phyloP scores from a whole-genome alignment of 2,329 filamentous ascomycete genomes.

The Lasiodiplodia hormozganensis region DNA sequence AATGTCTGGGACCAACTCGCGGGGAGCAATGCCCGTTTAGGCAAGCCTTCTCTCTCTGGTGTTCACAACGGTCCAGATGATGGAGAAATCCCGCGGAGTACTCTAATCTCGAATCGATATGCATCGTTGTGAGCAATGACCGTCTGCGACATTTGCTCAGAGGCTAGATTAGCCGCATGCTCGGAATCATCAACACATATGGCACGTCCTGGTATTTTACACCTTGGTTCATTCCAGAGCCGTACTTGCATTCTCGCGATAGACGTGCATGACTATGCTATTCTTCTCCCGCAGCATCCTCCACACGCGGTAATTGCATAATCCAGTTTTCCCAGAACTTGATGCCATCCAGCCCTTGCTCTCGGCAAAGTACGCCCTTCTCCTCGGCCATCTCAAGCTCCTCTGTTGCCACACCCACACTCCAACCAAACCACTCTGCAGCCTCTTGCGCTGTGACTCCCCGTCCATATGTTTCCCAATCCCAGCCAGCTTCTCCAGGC shows the following conservation, averaged over 20 bases:
- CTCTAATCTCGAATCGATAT: neutral
- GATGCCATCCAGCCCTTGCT: constrained; percentile 88
- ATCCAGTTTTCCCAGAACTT: constrained; percentile 87
- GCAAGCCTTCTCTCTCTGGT: neutral
- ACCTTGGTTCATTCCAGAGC: neutral
- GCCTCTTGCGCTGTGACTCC: constrained; percentile 90
- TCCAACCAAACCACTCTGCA: constrained; percentile 94
- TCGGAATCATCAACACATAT: neutral
- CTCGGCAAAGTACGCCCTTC: constrained; percentile 82
- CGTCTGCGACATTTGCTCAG: neutral
- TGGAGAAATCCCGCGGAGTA: neutral
- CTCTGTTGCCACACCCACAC: constrained; percentile 91
- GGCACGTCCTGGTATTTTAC: neutral
- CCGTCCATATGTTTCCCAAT: constrained; percentile 78
- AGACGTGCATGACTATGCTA: neutral
- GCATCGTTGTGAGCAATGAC: neutral
- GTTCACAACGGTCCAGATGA: neutral
- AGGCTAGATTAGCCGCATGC: neutral
- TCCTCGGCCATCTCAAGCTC: constrained; percentile 98
- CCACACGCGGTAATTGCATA: constrained; percentile 26
- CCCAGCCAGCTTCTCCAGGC: constrained; percentile 71
- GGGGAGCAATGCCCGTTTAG: constrained; percentile 9
- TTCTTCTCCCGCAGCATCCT: neutral
- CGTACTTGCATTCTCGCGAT: neutral
- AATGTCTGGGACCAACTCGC: neutral